Evolutionary conservation across 2,329 filamentous ascomycete species (phyloP).

Genomic region (Laburnicola sp.): DNA sequence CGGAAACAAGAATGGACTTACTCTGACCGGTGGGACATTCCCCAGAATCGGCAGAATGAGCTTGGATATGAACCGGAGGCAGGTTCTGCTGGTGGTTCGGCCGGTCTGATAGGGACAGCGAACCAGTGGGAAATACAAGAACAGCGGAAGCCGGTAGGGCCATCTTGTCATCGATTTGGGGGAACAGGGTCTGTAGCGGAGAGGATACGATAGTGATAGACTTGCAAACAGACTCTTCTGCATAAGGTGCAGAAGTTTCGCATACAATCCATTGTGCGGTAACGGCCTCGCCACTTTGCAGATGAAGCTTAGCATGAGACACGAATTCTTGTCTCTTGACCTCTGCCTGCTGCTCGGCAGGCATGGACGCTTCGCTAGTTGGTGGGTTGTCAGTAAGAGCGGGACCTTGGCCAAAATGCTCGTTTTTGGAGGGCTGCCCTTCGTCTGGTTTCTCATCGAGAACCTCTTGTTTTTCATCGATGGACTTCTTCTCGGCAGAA

Average conservation of each 20-base stretch:
- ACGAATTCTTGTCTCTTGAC: too few relatives aligned
- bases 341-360: too few relatives aligned
- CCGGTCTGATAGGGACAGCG: constrained; percentile 49
- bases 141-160: constrained; percentile 75
- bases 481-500: too few relatives aligned
- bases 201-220: constrained; percentile 72
- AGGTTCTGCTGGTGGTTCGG: constrained; percentile 27
- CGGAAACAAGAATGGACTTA: constrained; percentile 61
- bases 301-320: constrained; percentile 48
- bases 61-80: constrained; percentile 62
- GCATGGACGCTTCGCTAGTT: too few relatives aligned
- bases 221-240: constrained; percentile 52
- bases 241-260: constrained; percentile 30
- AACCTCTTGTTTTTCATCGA: too few relatives aligned
- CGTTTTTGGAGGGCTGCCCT: too few relatives aligned
- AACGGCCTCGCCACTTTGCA: constrained; percentile 63
- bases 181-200: constrained; percentile 68
- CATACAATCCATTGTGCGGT: constrained; percentile 59
- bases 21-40: constrained; percentile 88
- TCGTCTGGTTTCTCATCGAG: too few relatives aligned
- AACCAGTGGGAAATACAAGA: constrained; percentile 64
- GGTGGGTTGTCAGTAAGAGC: too few relatives aligned
- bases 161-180: constrained; percentile 70
- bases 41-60: constrained; percentile 87
- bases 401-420: too few relatives aligned